Evolutionary conservation across 495 filamentous ascomycete genomes (phyloP).

Genomic region (Penicillium flavigenum): DNA sequence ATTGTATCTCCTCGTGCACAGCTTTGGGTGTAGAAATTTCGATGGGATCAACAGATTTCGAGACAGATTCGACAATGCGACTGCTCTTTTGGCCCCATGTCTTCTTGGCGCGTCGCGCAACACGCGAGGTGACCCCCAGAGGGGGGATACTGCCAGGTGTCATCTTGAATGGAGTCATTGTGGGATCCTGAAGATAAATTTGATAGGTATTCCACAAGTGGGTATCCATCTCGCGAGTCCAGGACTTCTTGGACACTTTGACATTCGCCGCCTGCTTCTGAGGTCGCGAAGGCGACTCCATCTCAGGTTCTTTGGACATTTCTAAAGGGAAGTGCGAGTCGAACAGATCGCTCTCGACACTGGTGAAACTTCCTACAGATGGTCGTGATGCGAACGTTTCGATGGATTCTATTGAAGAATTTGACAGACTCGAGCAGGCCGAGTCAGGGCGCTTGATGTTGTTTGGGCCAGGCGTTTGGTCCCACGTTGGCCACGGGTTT

Average conservation of each 20-base stretch:
- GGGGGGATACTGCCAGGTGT: conserved; percentile 84
- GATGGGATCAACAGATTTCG: conserved; percentile 40
- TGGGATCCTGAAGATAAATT: conserved; percentile 85
- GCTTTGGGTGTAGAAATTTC: conserved; percentile 64
- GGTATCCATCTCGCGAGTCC: conserved; percentile 88
- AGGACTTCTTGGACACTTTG: conserved; percentile 40
- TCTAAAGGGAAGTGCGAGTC: conserved; percentile 56
- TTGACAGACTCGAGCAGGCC: conserved; percentile 61
- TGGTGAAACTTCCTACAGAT: conserved; percentile 66
- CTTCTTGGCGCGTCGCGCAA: conserved; percentile 79
- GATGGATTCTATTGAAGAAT: conserved; percentile 68
- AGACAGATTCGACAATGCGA: conserved; percentile 14
- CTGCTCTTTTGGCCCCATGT: conserved; percentile 62
- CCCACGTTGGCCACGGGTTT: conserved; percentile 33
- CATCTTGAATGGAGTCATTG: conserved; percentile 89
- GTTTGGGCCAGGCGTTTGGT: conserved; percentile 34
- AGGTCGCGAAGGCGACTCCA: conserved; percentile 36
- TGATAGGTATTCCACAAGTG: conserved; percentile 92
- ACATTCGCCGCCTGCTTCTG: conserved; percentile 19
- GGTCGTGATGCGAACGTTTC: conserved; percentile 64
- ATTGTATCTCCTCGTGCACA: conserved; percentile 26
- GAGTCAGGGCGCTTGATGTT: conserved; percentile 56
- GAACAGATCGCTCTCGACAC: conserved; percentile 60
- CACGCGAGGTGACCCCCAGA: conserved; percentile 82
- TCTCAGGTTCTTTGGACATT: conserved; percentile 36